phyloP scores from a whole-genome alignment of 805 yeast species.

The Teunomyces kruisii region DNA sequence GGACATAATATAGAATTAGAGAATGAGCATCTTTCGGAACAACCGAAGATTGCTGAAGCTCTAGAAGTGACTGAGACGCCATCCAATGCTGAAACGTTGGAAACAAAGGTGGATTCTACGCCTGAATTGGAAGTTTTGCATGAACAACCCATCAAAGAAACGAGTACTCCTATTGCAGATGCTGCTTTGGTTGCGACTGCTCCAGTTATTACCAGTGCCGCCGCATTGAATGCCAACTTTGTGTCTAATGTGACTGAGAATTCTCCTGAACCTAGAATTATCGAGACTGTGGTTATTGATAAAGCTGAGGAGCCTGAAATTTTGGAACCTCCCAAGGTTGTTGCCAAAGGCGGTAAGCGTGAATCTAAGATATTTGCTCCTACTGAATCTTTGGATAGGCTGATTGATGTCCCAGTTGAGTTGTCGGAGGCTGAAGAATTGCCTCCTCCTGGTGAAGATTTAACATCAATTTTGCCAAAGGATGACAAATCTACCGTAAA shows the following conservation, averaged over 20 bases:
- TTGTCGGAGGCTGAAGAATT: neutral
- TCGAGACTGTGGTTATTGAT: neutral
- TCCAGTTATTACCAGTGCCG: neutral
- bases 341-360: neutral
- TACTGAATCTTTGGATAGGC: neutral
- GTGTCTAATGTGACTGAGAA: neutral
- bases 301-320: neutral
- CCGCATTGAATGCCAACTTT: neutral
- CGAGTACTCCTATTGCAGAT: neutral
- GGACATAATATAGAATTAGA: no score
- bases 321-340: neutral
- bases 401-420: neutral
- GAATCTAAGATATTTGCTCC: conserved; percentile 1
- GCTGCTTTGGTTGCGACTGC: neutral
- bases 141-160: neutral
- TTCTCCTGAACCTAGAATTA: neutral
- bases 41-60: neutral
- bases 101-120: neutral
- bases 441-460: neutral
- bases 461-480: conserved; percentile 1
- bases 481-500: conserved; percentile 10
- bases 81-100: neutral
- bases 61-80: neutral
- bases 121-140: neutral
- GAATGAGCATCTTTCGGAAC: no score